phyloP scores from a whole-genome alignment of 495 filamentous ascomycete species.

The Aspergillus biplanus region DNA sequence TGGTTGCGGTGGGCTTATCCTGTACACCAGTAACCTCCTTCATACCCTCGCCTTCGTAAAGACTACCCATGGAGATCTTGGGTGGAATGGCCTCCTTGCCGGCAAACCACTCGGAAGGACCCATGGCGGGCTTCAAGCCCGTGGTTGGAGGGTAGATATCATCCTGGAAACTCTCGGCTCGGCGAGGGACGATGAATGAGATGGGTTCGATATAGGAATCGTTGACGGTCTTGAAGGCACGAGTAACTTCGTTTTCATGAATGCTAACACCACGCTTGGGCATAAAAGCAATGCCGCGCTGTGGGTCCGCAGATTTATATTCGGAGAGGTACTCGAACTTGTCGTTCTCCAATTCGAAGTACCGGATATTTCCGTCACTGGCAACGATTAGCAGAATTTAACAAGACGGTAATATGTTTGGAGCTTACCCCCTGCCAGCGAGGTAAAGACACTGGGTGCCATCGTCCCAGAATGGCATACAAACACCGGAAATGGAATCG shows the following conservation, averaged over 20 bases:
- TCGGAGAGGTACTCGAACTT: constrained; percentile 96
- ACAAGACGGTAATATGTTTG: not conserved
- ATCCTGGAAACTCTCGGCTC: constrained; percentile 95
- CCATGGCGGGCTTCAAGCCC: constrained; percentile 78
- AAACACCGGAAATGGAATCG: constrained; percentile 94
- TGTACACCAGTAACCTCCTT: constrained; percentile 70
- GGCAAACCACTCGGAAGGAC: constrained; percentile 78
- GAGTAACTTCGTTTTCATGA: constrained; percentile 95
- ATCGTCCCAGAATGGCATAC: constrained; percentile 99
- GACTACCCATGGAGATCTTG: constrained; percentile 89
- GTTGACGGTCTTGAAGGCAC: constrained; percentile 95
- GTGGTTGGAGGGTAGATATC: constrained; percentile 90
- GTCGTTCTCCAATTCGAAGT: constrained; percentile 96
- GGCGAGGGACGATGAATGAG: constrained; percentile 93
- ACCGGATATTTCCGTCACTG: constrained; percentile 97
- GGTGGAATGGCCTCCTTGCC: constrained; percentile 83
- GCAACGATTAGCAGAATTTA: constrained; percentile 19
- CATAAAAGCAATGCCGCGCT: constrained; percentile 92
- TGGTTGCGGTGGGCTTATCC: constrained; percentile 59
- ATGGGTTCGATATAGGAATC: constrained; percentile 94
- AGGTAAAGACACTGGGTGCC: constrained; percentile 90
- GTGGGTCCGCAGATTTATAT: constrained; percentile 92
- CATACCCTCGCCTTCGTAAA: constrained; percentile 82
- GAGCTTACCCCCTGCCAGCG: constrained; percentile 88
- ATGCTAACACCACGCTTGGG: constrained; percentile 94